Percentiles rank a stretch among this genome's conserved stretches.
Evolutionary conservation across 495 filamentous ascomycete genomes (phyloP).

Genomic region (Aspergillus sparsus): DNA sequence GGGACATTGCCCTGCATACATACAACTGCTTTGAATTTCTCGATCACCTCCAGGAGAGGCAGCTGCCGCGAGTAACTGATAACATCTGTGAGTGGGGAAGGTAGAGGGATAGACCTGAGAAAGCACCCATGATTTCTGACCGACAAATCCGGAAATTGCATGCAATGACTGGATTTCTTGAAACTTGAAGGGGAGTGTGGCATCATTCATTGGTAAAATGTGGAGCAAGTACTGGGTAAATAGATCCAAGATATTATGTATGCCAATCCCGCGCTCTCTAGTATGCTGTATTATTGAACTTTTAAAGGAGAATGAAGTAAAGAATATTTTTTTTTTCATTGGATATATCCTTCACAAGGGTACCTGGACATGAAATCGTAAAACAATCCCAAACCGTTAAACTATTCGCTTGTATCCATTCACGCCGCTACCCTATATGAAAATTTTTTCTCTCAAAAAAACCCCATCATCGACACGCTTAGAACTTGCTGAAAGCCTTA

Average conservation of each 20-base stretch:
- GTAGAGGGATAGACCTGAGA: too few relatives aligned
- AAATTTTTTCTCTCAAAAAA: constrained; percentile 37
- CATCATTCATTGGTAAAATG: too few relatives aligned
- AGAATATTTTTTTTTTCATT: constrained; percentile 50
- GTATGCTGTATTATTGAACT: constrained; percentile 33
- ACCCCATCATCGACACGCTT: constrained; percentile 48
- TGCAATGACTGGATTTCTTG: too few relatives aligned
- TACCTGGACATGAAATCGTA: constrained; percentile 53
- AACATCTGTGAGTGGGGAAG: too few relatives aligned
- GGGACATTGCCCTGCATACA: background rate
- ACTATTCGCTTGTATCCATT: constrained; percentile 46
- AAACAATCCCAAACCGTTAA: constrained; percentile 51
- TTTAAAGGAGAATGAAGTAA: constrained; percentile 40
- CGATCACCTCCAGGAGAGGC: too few relatives aligned
- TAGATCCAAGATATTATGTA: constrained; percentile 6
- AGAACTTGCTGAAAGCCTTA: constrained; percentile 99
- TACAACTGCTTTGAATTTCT: background rate
- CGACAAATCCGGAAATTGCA: too few relatives aligned
- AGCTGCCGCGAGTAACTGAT: too few relatives aligned
- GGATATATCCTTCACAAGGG: constrained; percentile 52
- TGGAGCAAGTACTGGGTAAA: too few relatives aligned
- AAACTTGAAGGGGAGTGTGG: too few relatives aligned
- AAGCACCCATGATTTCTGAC: too few relatives aligned
- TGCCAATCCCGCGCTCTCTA: constrained; percentile 7
- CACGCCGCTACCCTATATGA: constrained; percentile 48